Conservation (phyloP, 257 asterid species). For the Solanum appendiculatum region DNA sequence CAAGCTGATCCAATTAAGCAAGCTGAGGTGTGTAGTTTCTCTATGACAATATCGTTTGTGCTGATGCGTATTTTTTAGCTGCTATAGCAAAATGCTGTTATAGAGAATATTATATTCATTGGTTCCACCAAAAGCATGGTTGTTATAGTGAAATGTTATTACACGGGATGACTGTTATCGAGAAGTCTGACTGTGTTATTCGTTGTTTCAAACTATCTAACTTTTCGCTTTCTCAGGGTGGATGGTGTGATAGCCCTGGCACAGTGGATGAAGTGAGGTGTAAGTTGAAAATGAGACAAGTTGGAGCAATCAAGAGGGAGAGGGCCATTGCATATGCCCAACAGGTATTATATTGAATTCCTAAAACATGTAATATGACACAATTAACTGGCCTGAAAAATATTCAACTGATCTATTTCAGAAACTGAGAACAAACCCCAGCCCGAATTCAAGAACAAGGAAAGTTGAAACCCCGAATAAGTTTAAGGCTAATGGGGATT, state of each 20-base stretch:
- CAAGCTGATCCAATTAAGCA: constrained; percentile 33
- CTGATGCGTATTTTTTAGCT: background rate
- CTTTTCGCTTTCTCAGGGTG: constrained; percentile 29
- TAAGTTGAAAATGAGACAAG: constrained; percentile 72
- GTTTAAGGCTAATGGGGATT: constrained; percentile 16
- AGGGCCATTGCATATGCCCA: constrained; percentile 74
- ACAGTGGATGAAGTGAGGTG: constrained; percentile 59
- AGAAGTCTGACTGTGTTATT: background rate
- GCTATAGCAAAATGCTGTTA: background rate
- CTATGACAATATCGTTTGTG: background rate
- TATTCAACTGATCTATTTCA: background rate
- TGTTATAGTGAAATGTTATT: background rate
- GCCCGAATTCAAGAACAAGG: constrained; percentile 19
- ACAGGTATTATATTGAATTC: constrained; percentile 32
- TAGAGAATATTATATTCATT: background rate
- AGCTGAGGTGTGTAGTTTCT: constrained; percentile 48
- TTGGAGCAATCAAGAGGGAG: constrained; percentile 84
- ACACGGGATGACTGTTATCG: background rate
- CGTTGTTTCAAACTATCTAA: background rate
- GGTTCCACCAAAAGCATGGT: background rate
- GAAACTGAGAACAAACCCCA: constrained; percentile 25
- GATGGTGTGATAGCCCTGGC: constrained; percentile 84
- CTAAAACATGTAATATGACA: background rate
- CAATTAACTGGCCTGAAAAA: background rate
- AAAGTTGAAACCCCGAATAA: constrained; percentile 20